phyloP scores from a whole-genome alignment of 495 filamentous ascomycete species.

The Aspergillus bertholletiae region DNA sequence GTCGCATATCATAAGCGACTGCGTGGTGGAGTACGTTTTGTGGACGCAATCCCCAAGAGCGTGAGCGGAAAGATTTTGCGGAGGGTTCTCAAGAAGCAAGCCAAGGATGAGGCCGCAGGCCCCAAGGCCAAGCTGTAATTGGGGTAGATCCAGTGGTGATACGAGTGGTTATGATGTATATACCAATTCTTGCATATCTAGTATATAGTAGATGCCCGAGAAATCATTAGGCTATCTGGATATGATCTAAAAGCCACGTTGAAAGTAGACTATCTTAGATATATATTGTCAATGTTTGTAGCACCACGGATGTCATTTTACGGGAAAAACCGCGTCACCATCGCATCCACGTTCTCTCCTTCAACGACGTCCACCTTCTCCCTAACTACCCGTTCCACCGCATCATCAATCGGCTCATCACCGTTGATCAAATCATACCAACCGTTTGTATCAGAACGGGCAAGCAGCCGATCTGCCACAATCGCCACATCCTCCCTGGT shows the following conservation, averaged over 20 bases:
- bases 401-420: constrained; percentile 55
- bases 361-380: constrained; percentile 63
- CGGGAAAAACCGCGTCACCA: constrained; percentile 39
- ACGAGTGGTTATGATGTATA: not conserved
- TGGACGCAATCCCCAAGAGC: constrained; percentile 82
- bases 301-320: not conserved
- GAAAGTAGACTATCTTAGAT: not conserved
- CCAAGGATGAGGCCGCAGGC: constrained; percentile 39
- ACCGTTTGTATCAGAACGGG: constrained; percentile 52
- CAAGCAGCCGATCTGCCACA: constrained; percentile 62
- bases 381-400: constrained; percentile 59
- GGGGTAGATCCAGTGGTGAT: not conserved
- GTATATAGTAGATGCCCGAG: not conserved
- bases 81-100: constrained; percentile 57
- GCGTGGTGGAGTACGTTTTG: constrained; percentile 77
- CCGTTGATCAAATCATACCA: constrained; percentile 62
- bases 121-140: constrained; percentile 42
- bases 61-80: constrained; percentile 85
- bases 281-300: not conserved
- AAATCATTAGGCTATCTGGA: not conserved
- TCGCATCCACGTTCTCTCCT: constrained; percentile 58
- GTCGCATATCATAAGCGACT: constrained; percentile 73
- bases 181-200: not conserved
- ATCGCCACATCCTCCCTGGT: constrained; percentile 68
- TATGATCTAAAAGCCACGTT: not conserved